Conservation (phyloP, 805 yeast species). For the Soucietia sequanensis region DNA sequence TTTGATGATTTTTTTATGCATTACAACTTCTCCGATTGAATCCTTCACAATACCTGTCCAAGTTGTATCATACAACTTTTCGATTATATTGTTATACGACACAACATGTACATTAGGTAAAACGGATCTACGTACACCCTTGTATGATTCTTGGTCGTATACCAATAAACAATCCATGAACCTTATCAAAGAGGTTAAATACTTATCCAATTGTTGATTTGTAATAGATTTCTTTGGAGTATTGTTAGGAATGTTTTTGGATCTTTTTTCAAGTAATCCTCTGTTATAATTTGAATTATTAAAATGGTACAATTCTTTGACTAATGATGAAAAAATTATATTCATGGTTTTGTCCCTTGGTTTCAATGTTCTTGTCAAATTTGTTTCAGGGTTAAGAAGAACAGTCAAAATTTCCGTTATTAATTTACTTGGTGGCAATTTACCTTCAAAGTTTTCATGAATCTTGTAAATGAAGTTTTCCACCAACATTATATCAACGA, state of each 20-base stretch:
- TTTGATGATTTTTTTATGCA: slow-evolving; percentile 26
- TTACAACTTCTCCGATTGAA: slow-evolving; percentile 10
- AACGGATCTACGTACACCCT: slow-evolving; percentile 9
- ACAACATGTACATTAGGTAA: slow-evolving; percentile 18
- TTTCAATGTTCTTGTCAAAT: slow-evolving; percentile 13
- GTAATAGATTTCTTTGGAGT: slow-evolving; percentile 26
- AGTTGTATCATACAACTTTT: slow-evolving; percentile 20
- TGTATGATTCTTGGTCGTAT: slow-evolving; percentile 9
- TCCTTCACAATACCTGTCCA: slow-evolving; percentile 21
- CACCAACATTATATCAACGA: slow-evolving; percentile 29
- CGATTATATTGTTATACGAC: slow-evolving; percentile 24
- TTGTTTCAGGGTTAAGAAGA: slow-evolving; percentile 16
- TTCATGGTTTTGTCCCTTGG: slow-evolving; percentile 29
- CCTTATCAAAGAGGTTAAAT: slow-evolving; percentile 18
- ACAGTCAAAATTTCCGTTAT: slow-evolving; percentile 27
- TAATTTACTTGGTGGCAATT: slow-evolving; percentile 17
- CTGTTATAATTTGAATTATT: slow-evolving; percentile 26
- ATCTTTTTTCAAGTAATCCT: slow-evolving; percentile 10
- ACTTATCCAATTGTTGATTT: slow-evolving; percentile 18
- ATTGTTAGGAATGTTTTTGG: slow-evolving; percentile 16
- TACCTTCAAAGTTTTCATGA: slow-evolving; percentile 19
- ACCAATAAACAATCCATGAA: slow-evolving; percentile 24
- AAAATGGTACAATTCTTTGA: slow-evolving; percentile 25
- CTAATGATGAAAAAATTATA: slow-evolving; percentile 27
- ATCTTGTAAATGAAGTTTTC: slow-evolving; percentile 35